phyloP scores from a whole-genome alignment of 139 green algal species.

The Spirogloea muscicola region DNA sequence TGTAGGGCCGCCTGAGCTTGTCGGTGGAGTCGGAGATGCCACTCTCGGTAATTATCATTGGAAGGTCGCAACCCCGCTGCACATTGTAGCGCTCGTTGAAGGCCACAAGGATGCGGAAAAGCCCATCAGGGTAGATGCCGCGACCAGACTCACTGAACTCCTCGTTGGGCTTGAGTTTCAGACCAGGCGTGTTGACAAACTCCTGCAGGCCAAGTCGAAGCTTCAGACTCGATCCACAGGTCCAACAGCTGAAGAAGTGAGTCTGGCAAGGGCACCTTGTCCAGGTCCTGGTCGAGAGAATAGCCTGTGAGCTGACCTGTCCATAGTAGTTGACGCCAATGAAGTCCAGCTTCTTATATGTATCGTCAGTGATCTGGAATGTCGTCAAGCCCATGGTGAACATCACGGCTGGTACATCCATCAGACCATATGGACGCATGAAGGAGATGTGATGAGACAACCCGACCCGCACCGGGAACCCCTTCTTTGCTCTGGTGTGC shows the following conservation, averaged over 20 bases:
- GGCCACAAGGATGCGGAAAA: conserved; percentile 23
- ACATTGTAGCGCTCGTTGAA: conserved; percentile 41
- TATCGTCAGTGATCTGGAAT: conserved; percentile 24
- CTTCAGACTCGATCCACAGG: no score
- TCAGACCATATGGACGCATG: conserved; percentile 20
- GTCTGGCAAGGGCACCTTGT: no score
- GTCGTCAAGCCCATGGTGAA: neutral
- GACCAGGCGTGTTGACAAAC: conserved; percentile 8
- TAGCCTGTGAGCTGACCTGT: no score
- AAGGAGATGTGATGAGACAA: conserved; percentile 33
- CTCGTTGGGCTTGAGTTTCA: conserved; percentile 18
- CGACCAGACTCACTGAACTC: conserved; percentile 39
- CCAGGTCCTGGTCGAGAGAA: no score
- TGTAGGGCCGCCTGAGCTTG: conserved; percentile 24
- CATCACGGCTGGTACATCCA: neutral
- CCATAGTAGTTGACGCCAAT: conserved; percentile 47
- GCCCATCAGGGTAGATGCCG: conserved; percentile 38
- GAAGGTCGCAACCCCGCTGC: neutral
- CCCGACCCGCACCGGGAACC: neutral
- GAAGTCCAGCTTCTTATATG: conserved; percentile 26
- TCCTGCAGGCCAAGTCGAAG: conserved; percentile 17
- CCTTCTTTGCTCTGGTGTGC: conserved; percentile 3
- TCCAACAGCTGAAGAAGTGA: no score
- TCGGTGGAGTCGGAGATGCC: conserved; percentile 37
- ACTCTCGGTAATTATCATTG: conserved; percentile 39